These are phyloP conservation scores for Lachnellula subtilissima DNA, from an alignment of 2,329 filamentous ascomycete genomes.

Conservation along the genomic window DNA sequence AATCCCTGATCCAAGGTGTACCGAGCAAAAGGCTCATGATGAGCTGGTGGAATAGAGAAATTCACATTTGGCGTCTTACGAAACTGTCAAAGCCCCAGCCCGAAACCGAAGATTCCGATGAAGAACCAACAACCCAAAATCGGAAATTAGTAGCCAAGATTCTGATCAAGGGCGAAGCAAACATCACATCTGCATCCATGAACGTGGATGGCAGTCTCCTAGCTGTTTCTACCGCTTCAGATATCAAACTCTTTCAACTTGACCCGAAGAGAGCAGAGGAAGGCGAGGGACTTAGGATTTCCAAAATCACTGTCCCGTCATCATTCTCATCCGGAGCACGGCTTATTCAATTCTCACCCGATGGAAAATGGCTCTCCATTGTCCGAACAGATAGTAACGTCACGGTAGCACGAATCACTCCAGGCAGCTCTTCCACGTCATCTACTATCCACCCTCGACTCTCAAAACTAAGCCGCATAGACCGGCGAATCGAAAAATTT, in stretches of 20 bases:
- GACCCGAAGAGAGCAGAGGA: slow-evolving; percentile 46
- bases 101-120: slow-evolving; percentile 40
- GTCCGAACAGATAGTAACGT: slow-evolving; percentile 58
- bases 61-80: slow-evolving; percentile 71
- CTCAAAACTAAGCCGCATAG: slow-evolving; percentile 48
- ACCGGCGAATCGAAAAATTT: slow-evolving; percentile 50
- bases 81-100: slow-evolving; percentile 13
- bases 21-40: slow-evolving; percentile 69
- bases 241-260: slow-evolving; percentile 74
- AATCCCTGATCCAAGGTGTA: slow-evolving; percentile 68
- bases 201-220: slow-evolving; percentile 68
- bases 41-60: slow-evolving; percentile 87
- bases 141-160: slow-evolving; percentile 67
- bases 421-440: slow-evolving; percentile 32
- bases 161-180: slow-evolving; percentile 68
- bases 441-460: slow-evolving; percentile 39
- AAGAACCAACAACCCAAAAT: slow-evolving; percentile 37
- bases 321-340: slow-evolving; percentile 61
- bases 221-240: slow-evolving; percentile 67
- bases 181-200: slow-evolving; percentile 71
- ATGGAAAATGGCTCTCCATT: slow-evolving; percentile 64
- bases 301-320: slow-evolving; percentile 61
- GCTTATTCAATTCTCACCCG: slow-evolving; percentile 62
- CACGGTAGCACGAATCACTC: slow-evolving; percentile 46
- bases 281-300: slow-evolving; percentile 61